A percentile compares a stretch with the other conserved stretches of the same genome.
Evolutionary conservation across 768 basidiomycete species (phyloP).

Genomic region (Lyophyllum decastes): DNA sequence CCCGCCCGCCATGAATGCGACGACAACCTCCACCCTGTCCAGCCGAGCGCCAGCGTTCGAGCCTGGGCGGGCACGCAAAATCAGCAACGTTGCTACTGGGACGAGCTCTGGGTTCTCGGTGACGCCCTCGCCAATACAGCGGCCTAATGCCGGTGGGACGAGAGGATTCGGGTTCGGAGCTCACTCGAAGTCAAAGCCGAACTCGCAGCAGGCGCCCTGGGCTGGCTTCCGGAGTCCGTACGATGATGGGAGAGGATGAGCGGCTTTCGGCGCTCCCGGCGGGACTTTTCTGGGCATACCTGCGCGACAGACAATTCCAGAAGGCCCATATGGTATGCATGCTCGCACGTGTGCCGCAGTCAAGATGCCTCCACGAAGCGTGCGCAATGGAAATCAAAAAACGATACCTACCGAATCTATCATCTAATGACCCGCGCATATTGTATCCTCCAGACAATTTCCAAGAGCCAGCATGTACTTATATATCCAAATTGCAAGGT

Average conservation of each 20-base stretch:
- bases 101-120: constrained; percentile 4
- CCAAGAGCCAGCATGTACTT: neutral
- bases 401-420: neutral
- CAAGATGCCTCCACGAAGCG: neutral
- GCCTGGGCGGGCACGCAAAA: constrained; percentile 14
- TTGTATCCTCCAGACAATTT: neutral
- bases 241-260: neutral
- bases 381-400: neutral
- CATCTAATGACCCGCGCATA: neutral
- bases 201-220: constrained; percentile 2
- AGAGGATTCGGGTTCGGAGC: neutral
- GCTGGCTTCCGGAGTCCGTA: neutral
- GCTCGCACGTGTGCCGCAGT: neutral
- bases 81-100: neutral
- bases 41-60: constrained; percentile 18
- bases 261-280: neutral
- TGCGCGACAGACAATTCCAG: neutral
- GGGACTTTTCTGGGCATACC: neutral
- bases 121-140: constrained; percentile 12
- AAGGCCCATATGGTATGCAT: neutral
- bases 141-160: neutral
- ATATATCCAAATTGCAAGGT: neutral
- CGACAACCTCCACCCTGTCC: constrained; percentile 13
- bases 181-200: constrained; percentile 1
- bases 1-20: neutral